These are phyloP conservation scores for Globisporangium cylindrosporum DNA, from an alignment of 352 stramenopile genomes.

Conservation along the genomic window DNA sequence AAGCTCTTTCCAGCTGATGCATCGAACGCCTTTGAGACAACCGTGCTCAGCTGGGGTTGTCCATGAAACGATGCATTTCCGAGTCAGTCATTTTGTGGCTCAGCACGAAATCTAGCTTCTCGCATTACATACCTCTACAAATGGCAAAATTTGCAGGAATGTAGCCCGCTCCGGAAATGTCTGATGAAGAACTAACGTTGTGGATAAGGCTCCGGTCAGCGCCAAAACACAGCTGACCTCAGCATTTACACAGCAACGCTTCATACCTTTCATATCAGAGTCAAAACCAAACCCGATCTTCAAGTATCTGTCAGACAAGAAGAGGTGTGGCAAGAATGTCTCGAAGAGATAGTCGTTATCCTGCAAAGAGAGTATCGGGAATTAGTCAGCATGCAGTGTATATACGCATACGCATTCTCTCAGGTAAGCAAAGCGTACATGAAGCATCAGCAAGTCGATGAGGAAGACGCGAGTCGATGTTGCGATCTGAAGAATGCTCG, in stretches of 20 bases:
- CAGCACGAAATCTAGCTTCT: background rate
- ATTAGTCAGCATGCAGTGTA: background rate
- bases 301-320: conserved; percentile 33
- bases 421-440: conserved; percentile 32
- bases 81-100: background rate
- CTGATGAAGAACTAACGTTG: conserved; percentile 38
- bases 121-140: conserved; percentile 36
- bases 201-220: conserved; percentile 12
- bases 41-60: conserved; percentile 29
- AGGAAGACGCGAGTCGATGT: conserved; percentile 43
- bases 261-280: conserved; percentile 60
- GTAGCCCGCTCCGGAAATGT: conserved; percentile 55
- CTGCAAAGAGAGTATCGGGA: conserved; percentile 19
- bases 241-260: background rate
- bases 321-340: conserved; percentile 33
- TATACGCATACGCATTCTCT: background rate
- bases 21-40: conserved; percentile 27
- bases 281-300: conserved; percentile 71
- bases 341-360: conserved; percentile 47
- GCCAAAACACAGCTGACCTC: background rate
- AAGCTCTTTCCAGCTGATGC: conserved; percentile 35
- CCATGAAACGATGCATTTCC: conserved; percentile 9
- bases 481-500: conserved; percentile 66
- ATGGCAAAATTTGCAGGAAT: conserved; percentile 34
- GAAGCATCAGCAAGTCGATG: conserved; percentile 51